These are phyloP conservation scores for Neurospora sp. DNA, from an alignment of 495 filamentous ascomycete genomes.

Conservation along the genomic window DNA sequence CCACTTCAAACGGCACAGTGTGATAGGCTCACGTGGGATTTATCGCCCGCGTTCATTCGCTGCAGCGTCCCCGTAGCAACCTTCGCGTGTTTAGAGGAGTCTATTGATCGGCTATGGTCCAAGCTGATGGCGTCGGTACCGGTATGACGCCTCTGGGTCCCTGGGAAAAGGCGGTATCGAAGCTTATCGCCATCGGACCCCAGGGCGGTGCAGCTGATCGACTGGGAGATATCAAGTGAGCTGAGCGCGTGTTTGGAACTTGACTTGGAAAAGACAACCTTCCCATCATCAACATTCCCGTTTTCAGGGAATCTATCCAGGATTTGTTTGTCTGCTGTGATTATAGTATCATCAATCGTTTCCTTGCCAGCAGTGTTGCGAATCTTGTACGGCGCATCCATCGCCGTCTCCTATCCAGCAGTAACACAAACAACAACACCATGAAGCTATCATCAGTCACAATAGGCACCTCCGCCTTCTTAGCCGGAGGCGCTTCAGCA, in stretches of 20 bases:
- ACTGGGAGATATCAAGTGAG: background rate
- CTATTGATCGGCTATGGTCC: background rate
- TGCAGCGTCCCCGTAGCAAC: background rate
- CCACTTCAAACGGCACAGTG: background rate
- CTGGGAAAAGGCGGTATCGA: background rate
- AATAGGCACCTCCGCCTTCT: conserved; percentile 8
- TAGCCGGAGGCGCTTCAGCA: conserved; percentile 9
- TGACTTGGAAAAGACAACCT: background rate
- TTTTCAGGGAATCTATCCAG: background rate
- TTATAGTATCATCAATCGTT: background rate
- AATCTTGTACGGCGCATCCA: background rate
- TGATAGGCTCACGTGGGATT: background rate
- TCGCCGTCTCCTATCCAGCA: background rate
- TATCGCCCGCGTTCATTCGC: background rate
- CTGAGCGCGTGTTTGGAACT: background rate
- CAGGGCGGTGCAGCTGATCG: background rate
- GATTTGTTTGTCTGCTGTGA: background rate
- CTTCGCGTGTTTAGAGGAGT: background rate
- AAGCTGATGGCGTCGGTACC: background rate
- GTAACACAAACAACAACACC: background rate
- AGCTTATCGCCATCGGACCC: background rate
- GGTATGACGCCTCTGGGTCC: background rate
- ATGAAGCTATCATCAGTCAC: conserved; percentile 21
- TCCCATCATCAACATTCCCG: background rate
- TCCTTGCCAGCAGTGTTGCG: background rate